Base-by-base conservation (phyloP, 176 grass and related monocot genomes). In the Eleusine coracana region DNA sequence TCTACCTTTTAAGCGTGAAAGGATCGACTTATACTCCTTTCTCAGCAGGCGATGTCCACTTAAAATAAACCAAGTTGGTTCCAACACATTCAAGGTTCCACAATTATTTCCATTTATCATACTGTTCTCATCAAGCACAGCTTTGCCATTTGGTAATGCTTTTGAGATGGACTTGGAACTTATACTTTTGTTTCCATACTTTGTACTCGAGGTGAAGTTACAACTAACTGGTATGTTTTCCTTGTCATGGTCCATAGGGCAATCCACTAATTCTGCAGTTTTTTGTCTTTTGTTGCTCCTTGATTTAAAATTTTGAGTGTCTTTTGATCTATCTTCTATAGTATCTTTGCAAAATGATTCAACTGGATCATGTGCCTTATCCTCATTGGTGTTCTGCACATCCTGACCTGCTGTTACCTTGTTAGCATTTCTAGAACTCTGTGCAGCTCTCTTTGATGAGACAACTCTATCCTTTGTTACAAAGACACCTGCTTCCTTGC, bases 61-160 rank as follows among this genome's bases (percentile, higher is more conserved):
- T 87, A 98, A 73, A 79, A 98, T 93, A 89, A 98, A 98, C 87
- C 89, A 95, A 42, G 84, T 65, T 58, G 66, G 74, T 66, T 82
- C 92, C 73, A 84, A 71, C 28, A 86, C 15, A 46, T 67, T 65
- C 48, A 88, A 39, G 51, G 75, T 82, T 79, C 37, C 52, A 88
- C 11, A 25, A 44, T 79, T 31, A 49, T 80, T 85, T 86, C 5
- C 71, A 84, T 72, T 74, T 45, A 50, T 71, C 62, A 71, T 27
- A 59, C 72, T 55, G 28, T 16, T 12, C 23, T 85, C 56, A 56
- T 14, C 39, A 72, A 58, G 66, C 42, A 56, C 36, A 48, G 25
- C 34, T 83, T 90, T 80, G 13, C 82, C 77, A 54, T 46, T 82
- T 52, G 63, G 25, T 51, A 86, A 41, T 11, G 31, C 13, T 71